phyloP scores from a whole-genome alignment of 2,329 filamentous ascomycete species.

The Colletotrichum lupini region DNA sequence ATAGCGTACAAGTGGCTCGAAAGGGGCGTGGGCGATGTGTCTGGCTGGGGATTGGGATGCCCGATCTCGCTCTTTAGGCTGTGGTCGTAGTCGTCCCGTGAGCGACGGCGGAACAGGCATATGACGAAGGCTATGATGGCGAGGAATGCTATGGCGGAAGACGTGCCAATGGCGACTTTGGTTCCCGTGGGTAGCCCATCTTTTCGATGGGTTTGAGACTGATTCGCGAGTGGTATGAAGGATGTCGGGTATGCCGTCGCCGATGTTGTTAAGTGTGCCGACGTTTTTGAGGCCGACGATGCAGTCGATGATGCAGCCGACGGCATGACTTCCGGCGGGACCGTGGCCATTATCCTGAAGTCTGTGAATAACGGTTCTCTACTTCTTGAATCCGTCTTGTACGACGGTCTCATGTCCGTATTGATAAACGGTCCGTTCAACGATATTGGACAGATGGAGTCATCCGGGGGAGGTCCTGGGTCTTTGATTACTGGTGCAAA shows the following conservation, averaged over 20 bases:
- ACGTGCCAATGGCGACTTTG: constrained; percentile 58
- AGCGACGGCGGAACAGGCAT: constrained; percentile 49
- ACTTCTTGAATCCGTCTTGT: constrained; percentile 14
- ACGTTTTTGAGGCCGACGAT: neutral
- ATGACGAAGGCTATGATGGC: constrained; percentile 49
- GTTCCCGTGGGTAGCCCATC: constrained; percentile 49
- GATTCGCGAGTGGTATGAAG: neutral
- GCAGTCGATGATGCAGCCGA: neutral
- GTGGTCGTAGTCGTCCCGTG: constrained; percentile 35
- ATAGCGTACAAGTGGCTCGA: constrained; percentile 50
- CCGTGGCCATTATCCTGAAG: neutral
- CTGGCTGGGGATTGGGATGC: constrained; percentile 37
- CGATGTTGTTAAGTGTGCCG: neutral
- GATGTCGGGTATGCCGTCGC: neutral
- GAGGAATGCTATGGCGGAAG: constrained; percentile 51
- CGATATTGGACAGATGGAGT: constrained; percentile 41
- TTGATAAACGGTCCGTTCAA: neutral
- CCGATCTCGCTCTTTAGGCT: constrained; percentile 37
- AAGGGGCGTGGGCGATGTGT: constrained; percentile 54
- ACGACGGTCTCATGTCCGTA: constrained; percentile 7
- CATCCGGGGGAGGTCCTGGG: constrained; percentile 47
- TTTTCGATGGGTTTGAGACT: neutral
- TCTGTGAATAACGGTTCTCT: neutral
- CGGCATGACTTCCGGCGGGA: neutral
- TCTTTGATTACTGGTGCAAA: constrained; percentile 45